Evolutionary conservation across 805 yeast species (phyloP).

Genomic region (Metschnikowia drakensbergensis): DNA sequence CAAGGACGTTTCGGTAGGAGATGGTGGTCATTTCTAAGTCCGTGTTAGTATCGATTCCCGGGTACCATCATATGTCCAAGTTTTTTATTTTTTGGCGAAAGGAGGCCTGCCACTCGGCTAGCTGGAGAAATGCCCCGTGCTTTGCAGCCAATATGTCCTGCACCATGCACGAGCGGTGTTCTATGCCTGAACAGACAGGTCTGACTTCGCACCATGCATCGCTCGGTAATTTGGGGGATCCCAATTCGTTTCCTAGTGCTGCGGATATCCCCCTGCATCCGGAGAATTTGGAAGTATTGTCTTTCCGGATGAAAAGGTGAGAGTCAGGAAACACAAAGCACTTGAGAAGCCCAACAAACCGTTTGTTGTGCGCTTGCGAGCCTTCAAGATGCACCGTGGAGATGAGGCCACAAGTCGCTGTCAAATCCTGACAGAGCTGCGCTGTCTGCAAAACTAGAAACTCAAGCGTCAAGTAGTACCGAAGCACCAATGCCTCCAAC

Average conservation of each 20-base stretch:
- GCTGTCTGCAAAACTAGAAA: conserved; percentile 49
- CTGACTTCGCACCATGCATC: conserved; percentile 1
- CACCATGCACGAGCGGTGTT: neutral
- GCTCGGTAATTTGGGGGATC: neutral
- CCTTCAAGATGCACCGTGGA: conserved; percentile 45
- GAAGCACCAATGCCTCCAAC: conserved; percentile 31
- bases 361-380: conserved; percentile 47
- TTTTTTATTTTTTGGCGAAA: conserved; percentile 7
- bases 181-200: neutral
- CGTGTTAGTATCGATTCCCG: too few relatives aligned
- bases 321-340: conserved; percentile 7
- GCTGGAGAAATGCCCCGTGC: conserved; percentile 6
- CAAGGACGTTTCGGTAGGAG: too few relatives aligned
- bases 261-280: conserved; percentile 11
- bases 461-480: conserved; percentile 47
- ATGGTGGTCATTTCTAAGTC: too few relatives aligned
- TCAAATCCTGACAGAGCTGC: conserved; percentile 30
- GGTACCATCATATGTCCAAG: neutral
- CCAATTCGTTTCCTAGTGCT: neutral
- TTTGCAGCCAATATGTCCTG: conserved; percentile 6
- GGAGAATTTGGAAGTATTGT: conserved; percentile 4
- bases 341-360: conserved; percentile 9
- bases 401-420: conserved; percentile 22
- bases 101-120: conserved; percentile 14
- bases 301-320: neutral